Base-by-base conservation (phyloP, 2,329 filamentous ascomycete species). In the Chaetomium globosum region DNA sequence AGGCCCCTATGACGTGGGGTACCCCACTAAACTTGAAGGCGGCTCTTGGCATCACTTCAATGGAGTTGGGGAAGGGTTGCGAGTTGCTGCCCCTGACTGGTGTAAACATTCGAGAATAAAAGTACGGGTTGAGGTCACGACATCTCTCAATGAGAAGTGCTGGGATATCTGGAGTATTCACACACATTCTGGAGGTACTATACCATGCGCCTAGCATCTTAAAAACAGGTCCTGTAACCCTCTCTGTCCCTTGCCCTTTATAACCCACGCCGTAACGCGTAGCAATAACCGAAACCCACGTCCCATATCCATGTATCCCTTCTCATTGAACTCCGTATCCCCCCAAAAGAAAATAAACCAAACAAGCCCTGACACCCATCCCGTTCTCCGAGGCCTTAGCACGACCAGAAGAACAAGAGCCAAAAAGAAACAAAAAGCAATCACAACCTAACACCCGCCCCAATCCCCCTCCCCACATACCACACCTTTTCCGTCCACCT, bases 401-500 rank as follows among this genome's bases (percentile, higher is more conserved):
- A 23, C 4, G 7, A 16, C 5, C 3, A 59, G 9, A 51, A 36
- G 12, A 21, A 16, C 21, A 59, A 53, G 2, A 1, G 19, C 13
- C 4, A 30, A 43, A 54, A 12, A 26, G 8, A 3, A 16, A 60
- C 13, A 58, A 49, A 2, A n/a, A 33, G 8, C 48, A 55, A 53
- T 78, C 72, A 87, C 53, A 85, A 71, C 59, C 80, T 78, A 31
- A 91, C 81, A 70, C 82, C 85, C 4, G 91, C 89, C 13, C 87
- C 89, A 68, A 94, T 91, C 0, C 89, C 89, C 67, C 80, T 82
- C 0, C 90, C 90, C 39, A 81, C 77, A 73, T 91, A 93, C 81
- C 88, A 87, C 16, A 98, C 77, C 28, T 79, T 81, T 76, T 95
- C 88, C 59, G 81, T 84, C 87, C 92, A 98, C 72, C 85, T 79